These are phyloP conservation scores for Porcisia deanei DNA, from an alignment of 208 protist species.

Conservation along the genomic window DNA sequence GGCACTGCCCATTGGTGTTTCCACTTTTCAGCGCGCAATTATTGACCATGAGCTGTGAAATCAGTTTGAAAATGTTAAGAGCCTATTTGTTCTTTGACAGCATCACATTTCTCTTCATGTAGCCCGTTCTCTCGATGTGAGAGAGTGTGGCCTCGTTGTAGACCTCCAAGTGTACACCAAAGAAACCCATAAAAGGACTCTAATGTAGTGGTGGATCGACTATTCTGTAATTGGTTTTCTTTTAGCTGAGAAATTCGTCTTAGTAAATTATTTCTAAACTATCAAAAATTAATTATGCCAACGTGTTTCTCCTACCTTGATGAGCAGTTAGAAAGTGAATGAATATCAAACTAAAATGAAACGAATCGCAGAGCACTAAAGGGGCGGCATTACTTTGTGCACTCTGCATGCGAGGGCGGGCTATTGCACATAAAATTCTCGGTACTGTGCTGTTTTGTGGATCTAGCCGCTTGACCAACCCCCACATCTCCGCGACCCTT, in stretches of 20 bases:
- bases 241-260: background rate
- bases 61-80: background rate
- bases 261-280: background rate
- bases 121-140: background rate
- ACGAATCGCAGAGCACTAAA: constrained; percentile 4
- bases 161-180: background rate
- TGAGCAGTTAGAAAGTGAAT: background rate
- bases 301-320: background rate
- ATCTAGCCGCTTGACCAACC: background rate
- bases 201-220: background rate
- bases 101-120: background rate
- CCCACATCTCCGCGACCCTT: background rate
- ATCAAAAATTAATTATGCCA: background rate
- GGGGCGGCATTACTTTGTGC: background rate
- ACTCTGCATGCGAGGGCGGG: background rate
- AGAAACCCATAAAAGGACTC: background rate
- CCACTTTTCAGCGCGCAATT: background rate
- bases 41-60: background rate
- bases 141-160: no score
- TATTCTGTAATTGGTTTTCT: background rate
- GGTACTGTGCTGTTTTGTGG: background rate
- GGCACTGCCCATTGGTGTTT: background rate
- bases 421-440: background rate
- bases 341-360: background rate
- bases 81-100: background rate